Evolutionary conservation across 805 yeast genomes (phyloP).

Genomic region (Zygosaccharomyces bailii): DNA sequence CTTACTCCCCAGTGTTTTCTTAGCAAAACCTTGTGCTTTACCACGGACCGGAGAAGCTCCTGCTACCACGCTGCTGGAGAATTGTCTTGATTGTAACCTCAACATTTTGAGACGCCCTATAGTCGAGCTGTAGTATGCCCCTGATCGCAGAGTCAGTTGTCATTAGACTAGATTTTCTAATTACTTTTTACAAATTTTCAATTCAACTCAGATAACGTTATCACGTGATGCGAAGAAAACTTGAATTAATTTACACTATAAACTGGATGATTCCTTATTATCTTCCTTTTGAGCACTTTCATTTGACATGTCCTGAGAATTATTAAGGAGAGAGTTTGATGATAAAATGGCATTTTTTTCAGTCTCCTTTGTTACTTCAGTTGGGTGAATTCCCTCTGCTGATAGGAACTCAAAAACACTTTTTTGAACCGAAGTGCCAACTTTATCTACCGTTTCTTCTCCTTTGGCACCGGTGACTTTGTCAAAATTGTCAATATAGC

Average conservation of each 20-base stretch:
- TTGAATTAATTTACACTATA: conserved; percentile 1
- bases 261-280: background rate
- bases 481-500: conserved; percentile 79
- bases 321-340: background rate
- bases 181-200: conserved; percentile 3
- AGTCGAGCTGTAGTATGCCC: background rate
- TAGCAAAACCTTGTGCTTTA: conserved; percentile 33
- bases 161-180: background rate
- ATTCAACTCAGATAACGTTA: background rate
- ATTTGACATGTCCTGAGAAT: background rate
- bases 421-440: conserved; percentile 31
- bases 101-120: conserved; percentile 15
- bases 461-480: conserved; percentile 51
- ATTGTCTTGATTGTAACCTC: conserved; percentile 19
- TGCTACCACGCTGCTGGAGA: conserved; percentile 15
- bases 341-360: background rate
- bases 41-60: conserved; percentile 28
- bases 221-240: background rate
- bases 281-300: conserved; percentile 1
- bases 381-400: conserved; percentile 39
- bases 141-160: background rate
- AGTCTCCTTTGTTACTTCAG: background rate
- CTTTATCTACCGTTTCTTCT: conserved; percentile 33
- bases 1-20: conserved; percentile 19
- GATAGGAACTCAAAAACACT: conserved; percentile 42